Conservation (phyloP, 768 basidiomycete species). For the Mycena indigotica region DNA sequence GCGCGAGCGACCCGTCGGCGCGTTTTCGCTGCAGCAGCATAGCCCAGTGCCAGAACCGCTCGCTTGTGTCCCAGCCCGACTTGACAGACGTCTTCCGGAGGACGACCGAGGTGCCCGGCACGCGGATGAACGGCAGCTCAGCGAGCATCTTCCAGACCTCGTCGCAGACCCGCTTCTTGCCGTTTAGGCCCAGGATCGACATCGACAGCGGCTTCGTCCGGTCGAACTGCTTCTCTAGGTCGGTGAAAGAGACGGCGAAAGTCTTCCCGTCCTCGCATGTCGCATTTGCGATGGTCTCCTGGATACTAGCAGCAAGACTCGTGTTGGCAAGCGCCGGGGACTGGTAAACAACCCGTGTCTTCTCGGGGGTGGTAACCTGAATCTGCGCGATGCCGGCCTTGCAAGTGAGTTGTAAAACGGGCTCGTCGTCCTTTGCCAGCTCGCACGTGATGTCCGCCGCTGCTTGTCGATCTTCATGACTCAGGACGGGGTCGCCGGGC, state of each 20-base stretch:
- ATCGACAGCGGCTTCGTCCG: neutral
- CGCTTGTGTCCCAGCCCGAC: neutral
- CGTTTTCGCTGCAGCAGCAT: neutral
- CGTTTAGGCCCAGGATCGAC: neutral
- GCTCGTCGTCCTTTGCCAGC: neutral
- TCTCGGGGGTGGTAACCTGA: neutral
- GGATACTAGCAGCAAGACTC: neutral
- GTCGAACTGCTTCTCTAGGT: neutral
- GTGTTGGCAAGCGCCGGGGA: neutral
- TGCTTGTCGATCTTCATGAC: neutral
- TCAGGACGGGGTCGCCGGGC: neutral
- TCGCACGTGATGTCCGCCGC: neutral
- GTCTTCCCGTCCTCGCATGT: neutral
- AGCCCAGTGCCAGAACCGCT: neutral
- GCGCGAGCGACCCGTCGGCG: neutral
- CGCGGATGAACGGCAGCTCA: neutral
- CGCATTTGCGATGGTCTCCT: neutral
- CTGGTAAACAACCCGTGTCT: neutral
- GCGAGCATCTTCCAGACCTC: neutral
- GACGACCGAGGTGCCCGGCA: neutral
- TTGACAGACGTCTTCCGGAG: neutral
- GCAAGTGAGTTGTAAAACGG: neutral
- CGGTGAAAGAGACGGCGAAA: neutral
- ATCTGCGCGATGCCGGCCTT: neutral
- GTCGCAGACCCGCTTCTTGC: neutral